Percentiles rank a stretch among this genome's conserved stretches.
Conservation (phyloP, 768 basidiomycete species). For the Serendipita vermifera region DNA sequence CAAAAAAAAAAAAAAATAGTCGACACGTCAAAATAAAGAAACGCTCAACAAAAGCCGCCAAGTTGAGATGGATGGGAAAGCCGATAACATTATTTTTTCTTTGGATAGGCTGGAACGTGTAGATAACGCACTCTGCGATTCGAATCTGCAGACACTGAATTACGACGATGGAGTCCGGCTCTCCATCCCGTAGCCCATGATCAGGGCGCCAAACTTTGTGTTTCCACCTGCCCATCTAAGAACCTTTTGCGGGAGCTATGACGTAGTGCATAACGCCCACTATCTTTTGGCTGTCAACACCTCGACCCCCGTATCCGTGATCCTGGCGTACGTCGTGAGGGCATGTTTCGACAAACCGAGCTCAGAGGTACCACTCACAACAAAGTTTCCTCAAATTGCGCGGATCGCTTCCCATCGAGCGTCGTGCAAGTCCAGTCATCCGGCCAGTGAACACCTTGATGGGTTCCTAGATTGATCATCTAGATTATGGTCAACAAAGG, state of each 20-base stretch:
- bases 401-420: constrained; percentile 75
- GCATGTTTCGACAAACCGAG: background rate
- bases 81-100: constrained; percentile 1
- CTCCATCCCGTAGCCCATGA: background rate
- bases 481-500: constrained; percentile 23
- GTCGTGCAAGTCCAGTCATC: constrained; percentile 97
- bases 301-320: constrained; percentile 85
- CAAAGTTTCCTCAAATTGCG: constrained; percentile 96
- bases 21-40: too few relatives aligned
- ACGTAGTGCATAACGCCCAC: background rate
- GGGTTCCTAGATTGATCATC: constrained; percentile 86
- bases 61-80: constrained; percentile 3
- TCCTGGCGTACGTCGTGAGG: constrained; percentile 40
- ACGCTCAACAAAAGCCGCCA: background rate
- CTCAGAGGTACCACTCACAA: constrained; percentile 42
- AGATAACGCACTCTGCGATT: constrained; percentile 1
- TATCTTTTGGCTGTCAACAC: constrained; percentile 51
- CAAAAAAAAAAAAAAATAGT: too few relatives aligned
- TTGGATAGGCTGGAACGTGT: background rate
- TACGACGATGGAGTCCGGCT: too few relatives aligned
- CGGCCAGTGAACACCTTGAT: constrained; percentile 69
- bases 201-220: background rate
- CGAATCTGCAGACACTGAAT: too few relatives aligned
- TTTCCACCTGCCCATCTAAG: background rate
- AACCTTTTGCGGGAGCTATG: background rate